Evolutionary conservation across 2,329 filamentous ascomycete species (phyloP).

Genomic region (Alternaria ventricosa): DNA sequence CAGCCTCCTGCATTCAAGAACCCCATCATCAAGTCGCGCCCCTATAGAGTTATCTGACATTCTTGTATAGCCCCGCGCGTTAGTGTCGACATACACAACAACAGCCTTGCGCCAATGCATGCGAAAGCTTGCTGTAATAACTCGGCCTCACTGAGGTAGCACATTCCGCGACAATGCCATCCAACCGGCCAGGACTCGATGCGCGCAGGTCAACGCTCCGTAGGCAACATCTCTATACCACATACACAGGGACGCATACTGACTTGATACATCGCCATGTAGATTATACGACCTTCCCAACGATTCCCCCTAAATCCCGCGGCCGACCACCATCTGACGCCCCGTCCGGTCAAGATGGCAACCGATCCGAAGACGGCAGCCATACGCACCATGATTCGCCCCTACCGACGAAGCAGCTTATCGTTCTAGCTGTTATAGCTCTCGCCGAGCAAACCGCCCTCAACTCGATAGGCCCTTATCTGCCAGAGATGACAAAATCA

Average conservation of each 20-base stretch:
- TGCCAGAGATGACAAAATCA: conserved; percentile 86
- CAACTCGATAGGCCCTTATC: conserved; percentile 94
- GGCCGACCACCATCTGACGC: conserved; percentile 57
- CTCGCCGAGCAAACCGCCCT: conserved; percentile 94
- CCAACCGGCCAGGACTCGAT: conserved; percentile 44
- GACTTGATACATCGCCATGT: not conserved
- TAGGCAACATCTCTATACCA: not conserved
- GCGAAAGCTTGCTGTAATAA: conserved; percentile 3
- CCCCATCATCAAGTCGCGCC: not conserved
- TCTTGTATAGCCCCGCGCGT: not conserved
- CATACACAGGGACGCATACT: not conserved
- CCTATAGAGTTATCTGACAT: not conserved
- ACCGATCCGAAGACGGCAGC: conserved; percentile 42
- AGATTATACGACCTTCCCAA: conserved; percentile 82
- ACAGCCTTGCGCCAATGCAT: conserved; percentile 16
- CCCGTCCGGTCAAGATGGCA: conserved; percentile 33
- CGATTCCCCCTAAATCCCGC: conserved; percentile 71
- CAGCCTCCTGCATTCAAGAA: not conserved
- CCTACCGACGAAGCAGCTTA: conserved; percentile 81
- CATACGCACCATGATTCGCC: conserved; percentile 67
- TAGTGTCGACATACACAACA: not conserved
- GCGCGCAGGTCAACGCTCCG: conserved; percentile 61
- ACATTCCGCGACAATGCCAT: conserved; percentile 31
- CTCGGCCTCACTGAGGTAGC: conserved; percentile 32
- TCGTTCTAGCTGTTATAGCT: conserved; percentile 84